Percentiles rank a stretch among this genome's conserved stretches.
Conservation (phyloP, 1,284 basidiomycete species). For the Papiliotrema terrestris region DNA sequence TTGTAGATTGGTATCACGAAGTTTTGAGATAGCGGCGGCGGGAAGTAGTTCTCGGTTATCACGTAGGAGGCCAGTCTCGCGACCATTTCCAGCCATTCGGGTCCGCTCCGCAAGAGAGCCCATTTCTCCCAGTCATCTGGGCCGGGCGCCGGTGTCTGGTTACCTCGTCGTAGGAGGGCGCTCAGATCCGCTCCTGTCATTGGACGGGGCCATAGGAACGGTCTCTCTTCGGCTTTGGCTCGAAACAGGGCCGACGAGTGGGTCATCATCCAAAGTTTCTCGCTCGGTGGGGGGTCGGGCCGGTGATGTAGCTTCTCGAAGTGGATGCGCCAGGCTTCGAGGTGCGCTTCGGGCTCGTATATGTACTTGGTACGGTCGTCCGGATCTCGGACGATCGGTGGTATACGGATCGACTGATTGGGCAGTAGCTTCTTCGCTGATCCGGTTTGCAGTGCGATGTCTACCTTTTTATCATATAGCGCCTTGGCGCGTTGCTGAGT, state of each 20-base stretch:
- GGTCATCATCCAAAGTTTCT: background rate
- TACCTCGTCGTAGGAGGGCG: conserved; percentile 18
- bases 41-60: conserved; percentile 28
- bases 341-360: background rate
- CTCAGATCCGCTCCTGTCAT: conserved; percentile 5
- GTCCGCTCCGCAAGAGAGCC: conserved; percentile 27
- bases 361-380: background rate
- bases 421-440: background rate
- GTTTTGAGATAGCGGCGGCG: conserved; percentile 25
- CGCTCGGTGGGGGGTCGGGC: background rate
- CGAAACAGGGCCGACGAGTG: background rate
- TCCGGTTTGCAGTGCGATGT: background rate
- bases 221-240: background rate
- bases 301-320: background rate
- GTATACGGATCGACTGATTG: background rate
- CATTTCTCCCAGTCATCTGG: conserved; percentile 44
- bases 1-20: conserved; percentile 42
- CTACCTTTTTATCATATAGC: background rate
- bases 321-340: background rate
- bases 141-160: conserved; percentile 24
- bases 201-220: background rate
- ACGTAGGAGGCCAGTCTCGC: conserved; percentile 37
- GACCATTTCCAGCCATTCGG: conserved; percentile 26
- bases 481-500: no score
- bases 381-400: background rate